Conservation (phyloP, 306 rosid genomes). For the Prosopis cineraria region DNA sequence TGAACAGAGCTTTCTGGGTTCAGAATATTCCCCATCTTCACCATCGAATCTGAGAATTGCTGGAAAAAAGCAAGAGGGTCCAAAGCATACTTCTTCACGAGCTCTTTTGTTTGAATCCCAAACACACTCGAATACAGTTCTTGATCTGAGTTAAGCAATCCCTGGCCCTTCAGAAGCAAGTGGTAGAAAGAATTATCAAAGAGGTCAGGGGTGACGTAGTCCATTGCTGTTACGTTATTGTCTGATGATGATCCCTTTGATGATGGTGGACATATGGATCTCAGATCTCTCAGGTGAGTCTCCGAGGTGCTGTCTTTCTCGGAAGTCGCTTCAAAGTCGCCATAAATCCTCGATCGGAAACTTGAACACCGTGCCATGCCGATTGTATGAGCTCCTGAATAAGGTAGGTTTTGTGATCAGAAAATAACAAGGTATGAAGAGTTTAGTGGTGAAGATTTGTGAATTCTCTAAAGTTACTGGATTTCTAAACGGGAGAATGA, state of each 20-base stretch:
- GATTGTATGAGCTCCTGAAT: constrained; percentile 98
- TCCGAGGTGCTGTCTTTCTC: constrained; percentile 50
- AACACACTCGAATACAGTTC: constrained; percentile 71
- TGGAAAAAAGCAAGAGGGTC: constrained; percentile 76
- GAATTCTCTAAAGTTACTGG: too few species aligned
- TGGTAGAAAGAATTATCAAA: constrained; percentile 89
- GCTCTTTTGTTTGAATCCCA: constrained; percentile 59
- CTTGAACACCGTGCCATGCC: constrained; percentile 77
- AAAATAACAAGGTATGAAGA: not conserved
- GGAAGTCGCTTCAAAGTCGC: constrained; percentile 54
- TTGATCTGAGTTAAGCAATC: constrained; percentile 80
- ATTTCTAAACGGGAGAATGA: too few species aligned
- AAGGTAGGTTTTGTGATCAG: not conserved
- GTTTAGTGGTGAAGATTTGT: too few species aligned
- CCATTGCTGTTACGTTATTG: constrained; percentile 74
- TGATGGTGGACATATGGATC: constrained; percentile 58
- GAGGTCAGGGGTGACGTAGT: constrained; percentile 72
- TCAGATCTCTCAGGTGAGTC: constrained; percentile 48
- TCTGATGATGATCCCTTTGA: constrained; percentile 40
- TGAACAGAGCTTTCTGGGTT: constrained; percentile 60
- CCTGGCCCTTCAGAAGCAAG: constrained; percentile 66
- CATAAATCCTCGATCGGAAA: constrained; percentile 66
- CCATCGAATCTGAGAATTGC: constrained; percentile 90
- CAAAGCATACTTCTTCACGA: constrained; percentile 73
- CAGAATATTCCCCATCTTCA: constrained; percentile 77